phyloP scores from a whole-genome alignment of 805 yeast species.

The Ogataea pignaliae region DNA sequence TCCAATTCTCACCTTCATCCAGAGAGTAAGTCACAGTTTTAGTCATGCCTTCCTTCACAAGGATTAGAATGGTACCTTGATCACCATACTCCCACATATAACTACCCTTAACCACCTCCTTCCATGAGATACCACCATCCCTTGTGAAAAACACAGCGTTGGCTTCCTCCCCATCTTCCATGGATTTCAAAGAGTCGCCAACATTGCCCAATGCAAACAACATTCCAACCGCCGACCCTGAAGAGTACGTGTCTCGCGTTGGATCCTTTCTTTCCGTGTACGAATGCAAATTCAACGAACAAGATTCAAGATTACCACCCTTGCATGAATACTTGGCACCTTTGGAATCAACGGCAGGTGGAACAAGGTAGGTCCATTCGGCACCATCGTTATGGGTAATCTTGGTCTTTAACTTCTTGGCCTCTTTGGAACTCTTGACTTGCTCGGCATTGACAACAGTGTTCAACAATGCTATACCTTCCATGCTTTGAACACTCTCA shows the following conservation, averaged over 20 bases:
- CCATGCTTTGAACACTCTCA: conserved; percentile 76
- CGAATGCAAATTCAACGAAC: conserved; percentile 85
- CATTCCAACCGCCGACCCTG: conserved; percentile 86
- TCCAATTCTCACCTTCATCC: conserved; percentile 81
- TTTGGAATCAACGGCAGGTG: conserved; percentile 63
- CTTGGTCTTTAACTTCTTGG: conserved; percentile 60
- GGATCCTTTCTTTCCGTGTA: conserved; percentile 81
- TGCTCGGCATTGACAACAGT: conserved; percentile 54
- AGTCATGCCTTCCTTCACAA: conserved; percentile 59
- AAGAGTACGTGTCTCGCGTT: conserved; percentile 73
- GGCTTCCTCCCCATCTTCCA: conserved; percentile 30
- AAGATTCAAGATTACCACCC: conserved; percentile 44
- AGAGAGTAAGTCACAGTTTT: conserved; percentile 58
- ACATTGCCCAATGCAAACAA: conserved; percentile 93
- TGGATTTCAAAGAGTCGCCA: conserved; percentile 49
- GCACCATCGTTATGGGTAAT: conserved; percentile 92
- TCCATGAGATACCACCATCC: conserved; percentile 94
- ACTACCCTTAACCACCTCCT: conserved; percentile 65
- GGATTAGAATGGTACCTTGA: conserved; percentile 79
- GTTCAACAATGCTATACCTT: conserved; percentile 79
- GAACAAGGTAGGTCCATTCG: conserved; percentile 67
- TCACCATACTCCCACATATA: conserved; percentile 97
- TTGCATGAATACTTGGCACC: conserved; percentile 55
- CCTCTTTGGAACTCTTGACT: conserved; percentile 23
- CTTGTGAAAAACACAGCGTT: conserved; percentile 70